Percentiles rank a stretch among this genome's conserved stretches.
Conservation (phyloP, 345 rosid genomes). For the Hibiscus syriacus region DNA sequence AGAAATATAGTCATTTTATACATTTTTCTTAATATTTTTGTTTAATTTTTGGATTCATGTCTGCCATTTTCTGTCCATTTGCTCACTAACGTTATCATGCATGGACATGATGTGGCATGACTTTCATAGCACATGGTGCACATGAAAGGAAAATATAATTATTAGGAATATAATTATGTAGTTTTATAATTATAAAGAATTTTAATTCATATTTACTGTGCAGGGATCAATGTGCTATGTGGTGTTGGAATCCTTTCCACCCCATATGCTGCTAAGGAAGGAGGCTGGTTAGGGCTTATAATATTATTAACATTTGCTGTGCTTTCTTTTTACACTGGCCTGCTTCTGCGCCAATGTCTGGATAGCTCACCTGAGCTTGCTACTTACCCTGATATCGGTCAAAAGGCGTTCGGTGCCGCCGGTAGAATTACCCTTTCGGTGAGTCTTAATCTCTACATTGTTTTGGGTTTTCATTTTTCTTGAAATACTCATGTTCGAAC, state of each 20-base stretch:
- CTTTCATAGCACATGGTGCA: not conserved
- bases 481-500: not conserved
- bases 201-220: conserved; percentile 4
- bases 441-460: conserved; percentile 14
- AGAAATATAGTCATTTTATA: too few relatives aligned
- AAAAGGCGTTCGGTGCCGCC: conserved; percentile 69
- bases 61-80: not conserved
- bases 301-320: conserved; percentile 55
- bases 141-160: too few relatives aligned
- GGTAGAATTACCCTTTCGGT: conserved; percentile 77
- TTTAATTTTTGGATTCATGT: not conserved
- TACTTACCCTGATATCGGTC: conserved; percentile 93
- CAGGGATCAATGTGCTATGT: conserved; percentile 87
- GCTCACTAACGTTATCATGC: not conserved
- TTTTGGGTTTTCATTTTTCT: not conserved
- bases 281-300: conserved; percentile 76
- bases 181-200: too few relatives aligned
- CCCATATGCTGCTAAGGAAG: conserved; percentile 86
- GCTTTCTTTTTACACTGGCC: conserved; percentile 86
- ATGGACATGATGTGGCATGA: not conserved
- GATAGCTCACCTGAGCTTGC: conserved; percentile 79
- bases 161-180: too few relatives aligned
- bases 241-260: conserved; percentile 96
- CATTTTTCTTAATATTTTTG: too few relatives aligned
- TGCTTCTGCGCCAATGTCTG: conserved; percentile 68